Conservation (phyloP, 768 basidiomycete species). For the Leccinum disarticulatum region DNA sequence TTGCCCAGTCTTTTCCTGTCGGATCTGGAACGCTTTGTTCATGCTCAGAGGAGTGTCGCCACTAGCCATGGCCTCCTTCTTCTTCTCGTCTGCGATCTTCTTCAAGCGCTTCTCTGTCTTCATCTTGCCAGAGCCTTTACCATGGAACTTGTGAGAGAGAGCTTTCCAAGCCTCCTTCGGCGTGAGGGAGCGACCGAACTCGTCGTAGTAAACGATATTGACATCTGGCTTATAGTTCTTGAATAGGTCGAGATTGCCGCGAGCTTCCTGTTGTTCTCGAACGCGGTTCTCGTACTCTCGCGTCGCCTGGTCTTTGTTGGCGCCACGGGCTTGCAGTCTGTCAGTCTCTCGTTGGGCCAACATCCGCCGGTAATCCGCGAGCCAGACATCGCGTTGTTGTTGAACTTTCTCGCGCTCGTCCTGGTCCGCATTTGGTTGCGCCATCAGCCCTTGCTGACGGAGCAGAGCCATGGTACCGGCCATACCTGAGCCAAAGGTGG, state of each 20-base stretch:
- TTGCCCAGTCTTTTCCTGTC: slow-evolving; percentile 92
- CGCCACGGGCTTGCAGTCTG: slow-evolving; percentile 69
- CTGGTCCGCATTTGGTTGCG: slow-evolving; percentile 60
- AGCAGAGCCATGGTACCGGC: slow-evolving; percentile 87
- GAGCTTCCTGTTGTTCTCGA: slow-evolving; percentile 89
- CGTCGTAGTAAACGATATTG: slow-evolving; percentile 95
- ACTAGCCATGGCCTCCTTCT: slow-evolving; percentile 89
- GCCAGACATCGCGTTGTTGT: slow-evolving; percentile 84
- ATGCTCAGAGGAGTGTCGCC: slow-evolving; percentile 96
- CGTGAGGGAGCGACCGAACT: slow-evolving; percentile 84
- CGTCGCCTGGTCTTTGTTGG: slow-evolving; percentile 87
- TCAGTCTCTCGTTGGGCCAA: slow-evolving; percentile 82
- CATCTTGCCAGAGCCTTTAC: slow-evolving; percentile 94
- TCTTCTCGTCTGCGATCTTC: slow-evolving; percentile 97
- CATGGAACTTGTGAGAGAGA: slow-evolving; percentile 96
- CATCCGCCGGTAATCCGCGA: slow-evolving; percentile 78
- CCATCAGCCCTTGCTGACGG: slow-evolving; percentile 87
- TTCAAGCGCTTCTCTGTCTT: slow-evolving; percentile 96
- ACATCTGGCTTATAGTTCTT: slow-evolving; percentile 96
- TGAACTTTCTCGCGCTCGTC: slow-evolving; percentile 79
- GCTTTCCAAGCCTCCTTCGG: slow-evolving; percentile 99
- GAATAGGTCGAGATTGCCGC: slow-evolving; percentile 77
- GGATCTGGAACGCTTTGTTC: slow-evolving; percentile 88
- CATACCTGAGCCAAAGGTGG: slow-evolving; percentile 81
- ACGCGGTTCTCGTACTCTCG: slow-evolving; percentile 93